These are phyloP conservation scores for Schizochytrium sp. DNA, from an alignment of 108 stramenopile genomes.

Conservation along the genomic window DNA sequence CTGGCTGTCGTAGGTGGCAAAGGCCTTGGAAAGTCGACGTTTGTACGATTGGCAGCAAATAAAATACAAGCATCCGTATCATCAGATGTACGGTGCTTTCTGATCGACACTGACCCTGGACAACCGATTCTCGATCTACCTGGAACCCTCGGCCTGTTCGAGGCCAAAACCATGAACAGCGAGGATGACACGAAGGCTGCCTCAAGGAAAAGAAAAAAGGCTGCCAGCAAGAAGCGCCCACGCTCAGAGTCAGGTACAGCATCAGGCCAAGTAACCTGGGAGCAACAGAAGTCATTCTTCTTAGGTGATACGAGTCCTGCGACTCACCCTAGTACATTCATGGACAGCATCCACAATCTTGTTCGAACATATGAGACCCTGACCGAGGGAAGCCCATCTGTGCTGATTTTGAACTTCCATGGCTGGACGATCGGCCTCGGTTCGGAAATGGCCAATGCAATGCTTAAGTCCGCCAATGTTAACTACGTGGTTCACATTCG, in stretches of 20 bases:
- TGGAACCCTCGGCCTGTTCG: background rate
- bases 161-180: background rate
- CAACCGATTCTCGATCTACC: constrained; percentile 6
- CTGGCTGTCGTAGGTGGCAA: background rate
- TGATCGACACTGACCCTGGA: constrained; percentile 14
- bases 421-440: constrained; percentile 19
- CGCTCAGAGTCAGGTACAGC: background rate
- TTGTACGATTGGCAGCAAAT: background rate
- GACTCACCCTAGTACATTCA: background rate
- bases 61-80: background rate
- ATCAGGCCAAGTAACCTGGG: background rate
- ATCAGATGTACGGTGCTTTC: background rate
- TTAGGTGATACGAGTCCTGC: background rate
- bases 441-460: background rate
- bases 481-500: background rate
- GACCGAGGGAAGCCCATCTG: background rate
- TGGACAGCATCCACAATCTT: background rate
- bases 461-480: background rate
- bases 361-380: background rate
- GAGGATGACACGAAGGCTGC: background rate
- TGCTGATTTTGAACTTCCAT: background rate
- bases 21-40: constrained; percentile 32
- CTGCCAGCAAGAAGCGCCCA: background rate
- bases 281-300: background rate
- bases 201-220: background rate